These are phyloP conservation scores for Penicillium diatomitis DNA, from an alignment of 495 filamentous ascomycete species.

Conservation along the genomic window DNA sequence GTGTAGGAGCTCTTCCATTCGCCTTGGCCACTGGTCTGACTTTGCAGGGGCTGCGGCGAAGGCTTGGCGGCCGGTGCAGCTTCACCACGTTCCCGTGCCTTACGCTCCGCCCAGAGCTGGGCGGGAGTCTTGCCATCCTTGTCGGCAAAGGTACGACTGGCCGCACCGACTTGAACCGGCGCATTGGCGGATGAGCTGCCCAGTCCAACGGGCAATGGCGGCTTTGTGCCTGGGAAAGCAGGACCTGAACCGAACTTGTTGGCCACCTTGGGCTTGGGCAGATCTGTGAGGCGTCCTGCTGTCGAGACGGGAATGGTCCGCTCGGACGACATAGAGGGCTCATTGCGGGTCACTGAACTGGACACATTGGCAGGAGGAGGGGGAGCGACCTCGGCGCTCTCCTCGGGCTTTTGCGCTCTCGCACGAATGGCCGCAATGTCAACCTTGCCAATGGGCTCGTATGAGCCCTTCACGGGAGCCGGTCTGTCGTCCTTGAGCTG, in stretches of 20 bases:
- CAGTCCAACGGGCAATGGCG: constrained; percentile 64
- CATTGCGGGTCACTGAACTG: constrained; percentile 25
- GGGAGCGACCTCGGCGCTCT: constrained; percentile 21
- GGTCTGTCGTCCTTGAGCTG: constrained; percentile 62
- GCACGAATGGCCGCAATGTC: constrained; percentile 90
- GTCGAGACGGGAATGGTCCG: constrained; percentile 55
- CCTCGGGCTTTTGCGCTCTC: constrained; percentile 55
- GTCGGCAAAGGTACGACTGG: constrained; percentile 88
- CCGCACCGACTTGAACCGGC: constrained; percentile 57
- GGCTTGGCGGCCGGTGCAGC: constrained; percentile 25
- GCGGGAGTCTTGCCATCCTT: constrained; percentile 93
- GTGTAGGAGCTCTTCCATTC: constrained; percentile 86
- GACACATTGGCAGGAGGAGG: constrained; percentile 18
- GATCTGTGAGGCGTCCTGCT: constrained; percentile 71
- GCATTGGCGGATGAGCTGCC: constrained; percentile 41
- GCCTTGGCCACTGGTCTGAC: constrained; percentile 58
- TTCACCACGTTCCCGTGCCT: constrained; percentile 65
- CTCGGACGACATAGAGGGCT: constrained; percentile 53
- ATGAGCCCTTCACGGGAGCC: constrained; percentile 75
- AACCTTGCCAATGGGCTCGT: constrained; percentile 88
- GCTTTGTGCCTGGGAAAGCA: constrained; percentile 75
- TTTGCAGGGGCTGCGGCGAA: constrained; percentile 41
- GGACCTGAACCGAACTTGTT: constrained; percentile 71
- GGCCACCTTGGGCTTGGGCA: constrained; percentile 90
- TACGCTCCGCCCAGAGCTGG: constrained; percentile 95